These are phyloP conservation scores for Pythium folliculosum DNA, from an alignment of 352 stramenopile species.

Conservation along the genomic window DNA sequence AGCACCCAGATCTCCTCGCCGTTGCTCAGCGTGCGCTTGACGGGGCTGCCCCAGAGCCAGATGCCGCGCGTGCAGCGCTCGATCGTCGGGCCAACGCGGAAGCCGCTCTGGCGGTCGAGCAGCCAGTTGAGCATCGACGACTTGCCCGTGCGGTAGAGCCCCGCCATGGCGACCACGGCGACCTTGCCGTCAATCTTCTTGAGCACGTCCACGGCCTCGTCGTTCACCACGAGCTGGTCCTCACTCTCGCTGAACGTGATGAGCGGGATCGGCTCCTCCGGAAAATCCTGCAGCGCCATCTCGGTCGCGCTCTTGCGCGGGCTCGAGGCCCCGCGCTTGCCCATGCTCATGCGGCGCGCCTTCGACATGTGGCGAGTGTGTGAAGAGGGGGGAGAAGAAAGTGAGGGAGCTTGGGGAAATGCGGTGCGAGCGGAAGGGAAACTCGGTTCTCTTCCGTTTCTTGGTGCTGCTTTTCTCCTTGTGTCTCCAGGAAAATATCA, in stretches of 20 bases:
- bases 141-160: slow-evolving; percentile 88
- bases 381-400: background rate
- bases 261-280: slow-evolving; percentile 76
- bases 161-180: slow-evolving; percentile 80
- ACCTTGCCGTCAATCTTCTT: slow-evolving; percentile 73
- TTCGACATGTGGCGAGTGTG: slow-evolving; percentile 6
- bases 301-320: slow-evolving; percentile 19
- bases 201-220: slow-evolving; percentile 69
- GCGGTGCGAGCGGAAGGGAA: background rate
- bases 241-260: slow-evolving; percentile 87
- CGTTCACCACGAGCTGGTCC: slow-evolving; percentile 80
- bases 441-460: too few relatives aligned
- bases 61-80: slow-evolving; percentile 86
- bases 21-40: slow-evolving; percentile 58
- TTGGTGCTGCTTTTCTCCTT: too few relatives aligned
- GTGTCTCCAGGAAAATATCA: slow-evolving; percentile 17
- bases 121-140: slow-evolving; percentile 90
- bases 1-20: slow-evolving; percentile 77
- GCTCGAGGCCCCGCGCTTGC: slow-evolving; percentile 12
- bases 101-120: slow-evolving; percentile 64
- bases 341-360: slow-evolving; percentile 28
- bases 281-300: slow-evolving; percentile 47
- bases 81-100: slow-evolving; percentile 80
- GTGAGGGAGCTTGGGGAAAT: background rate
- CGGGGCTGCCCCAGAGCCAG: slow-evolving; percentile 82